Percentiles rank a stretch among this genome's conserved stretches.
Conservation (phyloP, 345 rosid genomes). For the Trapa bicornis region DNA sequence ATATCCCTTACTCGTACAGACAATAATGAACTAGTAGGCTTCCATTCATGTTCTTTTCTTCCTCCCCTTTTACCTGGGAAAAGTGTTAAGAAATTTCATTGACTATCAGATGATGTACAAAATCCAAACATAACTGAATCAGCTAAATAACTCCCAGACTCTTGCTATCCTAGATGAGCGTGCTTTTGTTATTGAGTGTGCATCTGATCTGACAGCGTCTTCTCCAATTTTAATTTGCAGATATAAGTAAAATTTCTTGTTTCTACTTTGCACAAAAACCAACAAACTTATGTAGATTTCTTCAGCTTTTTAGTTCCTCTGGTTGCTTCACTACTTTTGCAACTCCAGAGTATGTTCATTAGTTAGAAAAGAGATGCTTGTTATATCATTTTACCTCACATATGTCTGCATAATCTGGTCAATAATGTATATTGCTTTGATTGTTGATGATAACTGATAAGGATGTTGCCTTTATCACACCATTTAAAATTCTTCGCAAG, state of each 20-base stretch:
- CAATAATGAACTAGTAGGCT: too few relatives aligned
- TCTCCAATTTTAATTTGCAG: not conserved
- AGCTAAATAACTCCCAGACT: too few relatives aligned
- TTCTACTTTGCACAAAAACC: not conserved
- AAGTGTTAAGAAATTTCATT: too few relatives aligned
- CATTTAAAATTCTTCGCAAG: conserved; percentile 2
- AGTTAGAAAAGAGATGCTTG: not conserved
- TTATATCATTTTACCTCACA: not conserved
- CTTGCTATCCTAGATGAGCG: too few relatives aligned
- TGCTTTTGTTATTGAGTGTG: not conserved
- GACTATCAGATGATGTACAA: too few relatives aligned
- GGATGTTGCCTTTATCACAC: not conserved
- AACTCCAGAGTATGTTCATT: not conserved
- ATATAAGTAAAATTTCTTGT: not conserved
- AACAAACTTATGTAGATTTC: not conserved
- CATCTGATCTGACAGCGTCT: not conserved
- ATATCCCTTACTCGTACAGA: too few relatives aligned
- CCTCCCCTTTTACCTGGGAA: too few relatives aligned
- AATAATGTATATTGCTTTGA: not conserved
- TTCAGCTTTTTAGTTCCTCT: not conserved
- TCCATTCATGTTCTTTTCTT: too few relatives aligned
- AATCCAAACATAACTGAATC: too few relatives aligned
- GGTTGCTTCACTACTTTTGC: not conserved
- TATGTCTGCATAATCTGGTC: not conserved
- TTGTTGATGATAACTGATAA: not conserved